Percentiles rank a stretch among this genome's conserved stretches.
These are phyloP conservation scores for Gamsiella multidivaricata DNA, from an alignment of 192 early-diverging fungal species.

Conservation along the genomic window DNA sequence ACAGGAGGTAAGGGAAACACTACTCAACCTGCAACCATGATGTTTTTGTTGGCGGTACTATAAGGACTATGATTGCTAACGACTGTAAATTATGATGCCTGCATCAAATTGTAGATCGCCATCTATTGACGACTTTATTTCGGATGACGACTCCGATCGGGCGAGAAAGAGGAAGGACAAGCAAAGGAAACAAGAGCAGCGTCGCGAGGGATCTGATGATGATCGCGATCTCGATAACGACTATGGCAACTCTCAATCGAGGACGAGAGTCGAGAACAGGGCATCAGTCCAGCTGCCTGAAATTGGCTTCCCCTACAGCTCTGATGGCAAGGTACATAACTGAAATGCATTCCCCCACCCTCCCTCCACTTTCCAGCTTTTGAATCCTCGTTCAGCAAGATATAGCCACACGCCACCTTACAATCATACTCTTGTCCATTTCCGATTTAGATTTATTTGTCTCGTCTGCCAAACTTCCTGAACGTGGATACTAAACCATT, in stretches of 20 bases:
- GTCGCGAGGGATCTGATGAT: slow-evolving; percentile 31
- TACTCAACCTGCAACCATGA: background rate
- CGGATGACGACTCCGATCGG: slow-evolving; percentile 36
- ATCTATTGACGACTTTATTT: slow-evolving; percentile 31
- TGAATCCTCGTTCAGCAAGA: no score
- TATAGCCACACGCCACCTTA: no score
- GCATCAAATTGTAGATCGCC: slow-evolving; percentile 14
- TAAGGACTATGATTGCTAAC: no score
- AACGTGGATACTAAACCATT: slow-evolving; percentile 73
- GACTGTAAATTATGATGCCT: no score
- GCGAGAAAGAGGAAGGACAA: slow-evolving; percentile 37
- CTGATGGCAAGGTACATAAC: slow-evolving; percentile 37
- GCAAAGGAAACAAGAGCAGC: slow-evolving; percentile 24
- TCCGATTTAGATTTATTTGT: slow-evolving; percentile 43
- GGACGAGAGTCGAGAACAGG: slow-evolving; percentile 35
- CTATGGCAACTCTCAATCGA: slow-evolving; percentile 17
- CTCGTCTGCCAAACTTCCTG: slow-evolving; percentile 76
- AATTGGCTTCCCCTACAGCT: slow-evolving; percentile 42
- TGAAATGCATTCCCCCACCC: background rate
- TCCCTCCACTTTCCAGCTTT: no score
- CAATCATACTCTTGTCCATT: background rate
- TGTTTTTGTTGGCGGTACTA: no score
- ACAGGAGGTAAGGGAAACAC: slow-evolving; percentile 24
- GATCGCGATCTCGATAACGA: slow-evolving; percentile 31
- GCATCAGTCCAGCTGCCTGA: slow-evolving; percentile 33